A percentile compares a stretch with the other conserved stretches of the same genome.
Conservation (phyloP, 257 asterid genomes). For the Solanum okadae region DNA sequence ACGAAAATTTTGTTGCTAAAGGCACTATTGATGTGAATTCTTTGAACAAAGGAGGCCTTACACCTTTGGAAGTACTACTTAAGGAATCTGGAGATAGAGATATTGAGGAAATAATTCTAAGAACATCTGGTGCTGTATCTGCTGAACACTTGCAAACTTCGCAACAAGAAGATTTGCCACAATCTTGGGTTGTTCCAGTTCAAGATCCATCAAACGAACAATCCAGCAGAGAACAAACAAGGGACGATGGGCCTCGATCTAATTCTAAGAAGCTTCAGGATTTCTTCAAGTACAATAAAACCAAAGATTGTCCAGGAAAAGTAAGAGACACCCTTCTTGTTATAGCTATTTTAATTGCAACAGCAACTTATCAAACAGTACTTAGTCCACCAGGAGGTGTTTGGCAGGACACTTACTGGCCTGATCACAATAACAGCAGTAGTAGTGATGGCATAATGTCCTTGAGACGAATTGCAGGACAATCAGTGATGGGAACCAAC, state of each 20-base stretch:
- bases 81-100: conserved; percentile 8
- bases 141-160: neutral
- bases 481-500: conserved; percentile 32
- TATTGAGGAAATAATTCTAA: conserved; percentile 14
- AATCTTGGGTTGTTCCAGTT: neutral
- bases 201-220: neutral
- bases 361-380: conserved; percentile 45
- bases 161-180: neutral
- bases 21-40: too few species aligned
- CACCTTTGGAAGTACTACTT: conserved; percentile 33
- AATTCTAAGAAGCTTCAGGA: neutral
- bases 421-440: neutral
- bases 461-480: conserved; percentile 23
- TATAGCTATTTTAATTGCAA: conserved; percentile 30
- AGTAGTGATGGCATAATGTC: neutral
- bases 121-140: conserved; percentile 1
- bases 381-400: conserved; percentile 62
- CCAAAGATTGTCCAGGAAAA: conserved; percentile 26
- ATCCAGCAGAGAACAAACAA: neutral
- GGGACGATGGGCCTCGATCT: neutral
- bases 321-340: conserved; percentile 40
- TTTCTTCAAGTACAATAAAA: conserved; percentile 23
- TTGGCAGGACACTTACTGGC: conserved; percentile 36
- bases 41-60: too few species aligned
- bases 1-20: too few species aligned